These are phyloP conservation scores for Apiospora pterosperma DNA, from an alignment of 2,329 filamentous ascomycete genomes.

Conservation along the genomic window DNA sequence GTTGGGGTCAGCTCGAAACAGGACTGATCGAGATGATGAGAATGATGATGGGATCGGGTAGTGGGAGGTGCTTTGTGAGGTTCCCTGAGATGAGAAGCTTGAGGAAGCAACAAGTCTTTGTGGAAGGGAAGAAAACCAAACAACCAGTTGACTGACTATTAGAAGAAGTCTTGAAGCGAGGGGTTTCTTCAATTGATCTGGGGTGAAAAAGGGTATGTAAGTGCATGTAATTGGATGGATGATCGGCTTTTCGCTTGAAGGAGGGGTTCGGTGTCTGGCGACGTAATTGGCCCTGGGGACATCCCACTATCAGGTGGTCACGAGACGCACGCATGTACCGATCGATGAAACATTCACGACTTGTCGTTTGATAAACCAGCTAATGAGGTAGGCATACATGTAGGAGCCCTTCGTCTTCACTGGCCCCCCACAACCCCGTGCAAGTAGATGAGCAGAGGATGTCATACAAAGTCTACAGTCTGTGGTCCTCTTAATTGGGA, in stretches of 20 bases:
- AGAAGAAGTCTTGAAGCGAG: not conserved
- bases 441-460: not conserved
- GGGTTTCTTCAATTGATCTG: slow-evolving; percentile 2
- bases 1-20: not conserved
- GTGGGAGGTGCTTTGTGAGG: not conserved
- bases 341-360: not conserved
- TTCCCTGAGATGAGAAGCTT: not conserved
- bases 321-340: not conserved
- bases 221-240: too few relatives aligned
- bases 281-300: not conserved
- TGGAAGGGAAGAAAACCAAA: not conserved
- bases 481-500: not conserved
- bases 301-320: slow-evolving; percentile 1
- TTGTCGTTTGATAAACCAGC: not conserved
- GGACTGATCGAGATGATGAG: not conserved
- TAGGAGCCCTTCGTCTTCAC: not conserved
- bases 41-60: not conserved
- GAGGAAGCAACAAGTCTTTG: not conserved
- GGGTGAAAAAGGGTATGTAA: not conserved
- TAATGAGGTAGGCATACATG: too few relatives aligned
- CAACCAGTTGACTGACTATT: not conserved
- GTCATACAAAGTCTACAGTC: not conserved
- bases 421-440: not conserved
- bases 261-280: slow-evolving; percentile 1
- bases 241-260: not conserved